Conservation (phyloP, 2,329 filamentous ascomycete species). For the Pestalotiopsis sp. region DNA sequence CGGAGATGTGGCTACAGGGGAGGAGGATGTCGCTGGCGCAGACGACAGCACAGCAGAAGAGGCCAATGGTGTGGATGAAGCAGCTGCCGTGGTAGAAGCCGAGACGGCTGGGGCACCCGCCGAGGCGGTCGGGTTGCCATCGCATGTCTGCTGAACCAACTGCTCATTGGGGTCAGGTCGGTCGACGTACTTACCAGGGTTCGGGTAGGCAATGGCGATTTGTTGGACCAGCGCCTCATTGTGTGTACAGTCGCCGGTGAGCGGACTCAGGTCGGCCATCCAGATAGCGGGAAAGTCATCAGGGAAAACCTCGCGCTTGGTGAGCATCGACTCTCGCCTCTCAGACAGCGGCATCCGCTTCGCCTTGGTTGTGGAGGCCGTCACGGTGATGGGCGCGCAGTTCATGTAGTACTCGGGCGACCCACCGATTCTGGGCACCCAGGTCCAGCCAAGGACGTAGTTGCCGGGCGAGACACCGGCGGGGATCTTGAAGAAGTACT, state of each 20-base stretch:
- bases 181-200: constrained; percentile 60
- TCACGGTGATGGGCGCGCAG: constrained; percentile 66
- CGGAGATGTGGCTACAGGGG: background rate
- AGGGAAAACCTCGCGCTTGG: constrained; percentile 19
- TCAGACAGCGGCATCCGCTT: constrained; percentile 9
- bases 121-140: constrained; percentile 28
- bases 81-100: background rate
- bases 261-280: constrained; percentile 62
- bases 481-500: constrained; percentile 63
- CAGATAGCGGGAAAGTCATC: constrained; percentile 66
- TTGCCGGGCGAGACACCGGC: constrained; percentile 60
- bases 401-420: constrained; percentile 77
- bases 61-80: background rate
- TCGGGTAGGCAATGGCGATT: constrained; percentile 57
- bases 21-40: background rate
- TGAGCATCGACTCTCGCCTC: constrained; percentile 13
- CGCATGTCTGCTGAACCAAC: constrained; percentile 31
- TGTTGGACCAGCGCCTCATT: constrained; percentile 44
- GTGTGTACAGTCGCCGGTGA: constrained; percentile 54
- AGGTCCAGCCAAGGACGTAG: constrained; percentile 74
- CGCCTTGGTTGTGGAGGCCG: constrained; percentile 24
- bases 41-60: background rate
- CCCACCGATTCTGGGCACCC: constrained; percentile 69
- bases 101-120: background rate
- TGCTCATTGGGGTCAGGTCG: constrained; percentile 35